phyloP scores from a whole-genome alignment of 106 monocot genomes.

The Agapanthus africanus region DNA sequence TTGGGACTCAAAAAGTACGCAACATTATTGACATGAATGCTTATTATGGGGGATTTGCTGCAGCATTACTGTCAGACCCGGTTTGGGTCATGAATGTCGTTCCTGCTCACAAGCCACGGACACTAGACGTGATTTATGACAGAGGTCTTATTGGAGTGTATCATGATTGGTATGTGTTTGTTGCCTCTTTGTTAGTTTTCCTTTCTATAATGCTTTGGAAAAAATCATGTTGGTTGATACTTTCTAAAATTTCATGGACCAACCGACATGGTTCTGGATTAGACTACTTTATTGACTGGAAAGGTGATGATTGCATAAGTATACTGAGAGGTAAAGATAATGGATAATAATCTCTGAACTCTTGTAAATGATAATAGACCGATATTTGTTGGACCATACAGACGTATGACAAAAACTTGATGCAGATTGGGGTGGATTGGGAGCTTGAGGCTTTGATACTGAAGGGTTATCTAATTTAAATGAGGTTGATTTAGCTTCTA shows the following conservation, averaged over 20 bases:
- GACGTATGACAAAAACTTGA: neutral
- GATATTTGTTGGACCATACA: neutral
- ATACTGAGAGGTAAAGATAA: neutral
- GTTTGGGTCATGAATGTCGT: conserved; percentile 97
- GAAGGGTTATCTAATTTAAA: neutral
- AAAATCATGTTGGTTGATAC: neutral
- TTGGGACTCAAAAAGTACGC: conserved; percentile 49
- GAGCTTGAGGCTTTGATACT: neutral
- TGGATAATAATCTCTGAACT: neutral
- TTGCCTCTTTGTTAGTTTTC: neutral
- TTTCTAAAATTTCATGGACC: neutral
- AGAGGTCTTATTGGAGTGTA: conserved; percentile 92
- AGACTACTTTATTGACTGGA: neutral
- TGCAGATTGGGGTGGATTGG: neutral
- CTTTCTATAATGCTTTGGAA: neutral
- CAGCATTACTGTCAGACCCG: conserved; percentile 61
- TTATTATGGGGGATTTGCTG: conserved; percentile 85
- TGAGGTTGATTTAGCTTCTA: neutral
- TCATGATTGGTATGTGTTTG: conserved; percentile 72
- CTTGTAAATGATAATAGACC: neutral
- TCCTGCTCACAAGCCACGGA: conserved; percentile 69
- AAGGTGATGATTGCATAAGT: neutral
- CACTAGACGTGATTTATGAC: conserved; percentile 79
- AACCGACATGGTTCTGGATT: neutral
- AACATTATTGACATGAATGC: conserved; percentile 99